Percentiles rank a stretch among this genome's conserved stretches.
Evolutionary conservation across 192 early-diverging fungal species (phyloP).

Genomic region (Phycomyces blakesleeanus): DNA sequence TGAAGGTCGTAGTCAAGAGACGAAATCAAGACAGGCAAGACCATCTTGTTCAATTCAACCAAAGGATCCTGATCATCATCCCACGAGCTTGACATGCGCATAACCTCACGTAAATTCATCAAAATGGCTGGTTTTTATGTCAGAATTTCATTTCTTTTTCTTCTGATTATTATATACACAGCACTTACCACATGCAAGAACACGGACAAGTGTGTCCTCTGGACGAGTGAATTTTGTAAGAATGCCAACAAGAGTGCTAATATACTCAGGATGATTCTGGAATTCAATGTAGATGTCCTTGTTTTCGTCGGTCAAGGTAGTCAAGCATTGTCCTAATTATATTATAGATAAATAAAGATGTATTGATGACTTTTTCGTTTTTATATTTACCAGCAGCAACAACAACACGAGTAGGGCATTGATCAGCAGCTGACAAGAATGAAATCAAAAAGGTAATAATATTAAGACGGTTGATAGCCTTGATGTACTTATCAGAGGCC

Average conservation of each 20-base stretch:
- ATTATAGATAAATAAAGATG: slow-evolving; percentile 11
- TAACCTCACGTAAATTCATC: slow-evolving; percentile 48
- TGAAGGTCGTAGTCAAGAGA: slow-evolving; percentile 50
- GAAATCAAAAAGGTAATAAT: slow-evolving; percentile 64
- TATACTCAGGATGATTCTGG: slow-evolving; percentile 51
- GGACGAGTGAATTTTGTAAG: slow-evolving; percentile 43
- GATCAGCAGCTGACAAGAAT: slow-evolving; percentile 54
- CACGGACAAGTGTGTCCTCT: slow-evolving; percentile 60
- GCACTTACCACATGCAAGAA: slow-evolving; percentile 61
- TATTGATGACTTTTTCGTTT: slow-evolving; percentile 1
- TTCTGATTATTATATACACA: not conserved
- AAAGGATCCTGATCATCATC: slow-evolving; percentile 32
- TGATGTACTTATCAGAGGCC: slow-evolving; percentile 62
- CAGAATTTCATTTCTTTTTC: not conserved
- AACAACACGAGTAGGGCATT: slow-evolving; percentile 45
- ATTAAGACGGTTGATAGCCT: slow-evolving; percentile 59
- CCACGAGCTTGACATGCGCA: slow-evolving; percentile 26
- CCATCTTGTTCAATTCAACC: slow-evolving; percentile 38
- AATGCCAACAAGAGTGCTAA: slow-evolving; percentile 47
- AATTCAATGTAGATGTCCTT: slow-evolving; percentile 52
- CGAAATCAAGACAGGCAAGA: slow-evolving; percentile 44
- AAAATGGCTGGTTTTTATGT: slow-evolving; percentile 37
- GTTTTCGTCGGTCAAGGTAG: slow-evolving; percentile 82
- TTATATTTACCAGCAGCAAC: slow-evolving; percentile 46
- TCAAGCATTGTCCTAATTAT: slow-evolving; percentile 67